A percentile compares a stretch with the other conserved stretches of the same genome.
Evolutionary conservation across 345 rosid genomes (phyloP).

Genomic region (Ceriops tagal): DNA sequence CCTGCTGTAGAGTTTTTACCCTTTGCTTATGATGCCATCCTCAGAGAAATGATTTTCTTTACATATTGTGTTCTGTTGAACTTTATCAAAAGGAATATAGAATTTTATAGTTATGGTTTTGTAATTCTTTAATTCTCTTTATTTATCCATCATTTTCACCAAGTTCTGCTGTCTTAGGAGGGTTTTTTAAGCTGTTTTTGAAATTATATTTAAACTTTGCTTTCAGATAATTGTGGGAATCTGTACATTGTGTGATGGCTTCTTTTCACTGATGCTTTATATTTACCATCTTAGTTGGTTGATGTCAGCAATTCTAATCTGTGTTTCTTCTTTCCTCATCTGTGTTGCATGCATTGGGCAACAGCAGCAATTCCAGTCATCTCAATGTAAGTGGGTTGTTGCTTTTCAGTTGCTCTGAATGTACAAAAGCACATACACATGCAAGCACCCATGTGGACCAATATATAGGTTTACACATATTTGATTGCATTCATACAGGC

Average conservation of each 20-base stretch:
- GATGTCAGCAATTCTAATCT: conserved; percentile 27
- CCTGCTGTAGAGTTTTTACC: too few relatives aligned
- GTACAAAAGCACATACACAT: neutral
- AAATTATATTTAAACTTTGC: neutral
- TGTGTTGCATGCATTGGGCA: conserved; percentile 38
- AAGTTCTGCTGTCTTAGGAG: conserved; percentile 6
- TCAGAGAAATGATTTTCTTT: too few relatives aligned
- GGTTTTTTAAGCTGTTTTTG: conserved; percentile 10
- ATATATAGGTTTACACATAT: too few relatives aligned
- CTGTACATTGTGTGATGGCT: neutral
- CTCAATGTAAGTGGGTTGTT: conserved; percentile 72
- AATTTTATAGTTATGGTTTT: neutral
- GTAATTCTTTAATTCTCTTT: neutral
- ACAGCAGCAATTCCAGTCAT: conserved; percentile 92
- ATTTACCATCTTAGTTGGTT: neutral
- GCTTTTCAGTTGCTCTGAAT: conserved; percentile 4
- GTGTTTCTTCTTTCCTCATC: conserved; percentile 21
- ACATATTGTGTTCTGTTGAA: neutral
- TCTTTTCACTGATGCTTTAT: neutral
- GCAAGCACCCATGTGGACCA: too few relatives aligned
- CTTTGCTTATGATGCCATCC: too few relatives aligned
- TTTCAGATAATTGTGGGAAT: neutral
- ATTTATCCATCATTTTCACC: too few relatives aligned
- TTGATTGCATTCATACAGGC: too few relatives aligned
- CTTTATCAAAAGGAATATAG: neutral